These are phyloP conservation scores for Trichoderma afroharzianum DNA, from an alignment of 2,329 filamentous ascomycete species.

Conservation along the genomic window DNA sequence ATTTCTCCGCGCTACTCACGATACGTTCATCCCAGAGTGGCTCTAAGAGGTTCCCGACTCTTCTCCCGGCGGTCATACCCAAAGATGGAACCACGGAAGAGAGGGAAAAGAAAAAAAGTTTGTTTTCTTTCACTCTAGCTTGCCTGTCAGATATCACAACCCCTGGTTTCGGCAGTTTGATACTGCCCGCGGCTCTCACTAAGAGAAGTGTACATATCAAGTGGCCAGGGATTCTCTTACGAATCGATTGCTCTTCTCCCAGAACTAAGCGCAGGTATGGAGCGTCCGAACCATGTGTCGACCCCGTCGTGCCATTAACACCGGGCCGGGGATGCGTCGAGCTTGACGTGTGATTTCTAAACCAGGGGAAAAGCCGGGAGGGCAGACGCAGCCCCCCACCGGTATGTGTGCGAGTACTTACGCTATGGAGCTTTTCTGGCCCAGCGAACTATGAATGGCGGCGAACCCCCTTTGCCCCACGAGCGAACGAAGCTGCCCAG, in stretches of 20 bases:
- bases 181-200: neutral
- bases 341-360: neutral
- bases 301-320: neutral
- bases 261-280: neutral
- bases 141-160: neutral
- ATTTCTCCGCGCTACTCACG: neutral
- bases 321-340: neutral
- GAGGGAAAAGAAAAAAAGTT: neutral
- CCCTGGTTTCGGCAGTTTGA: neutral
- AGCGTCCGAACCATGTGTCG: neutral
- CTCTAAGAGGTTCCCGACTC: neutral
- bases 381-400: conserved; percentile 1
- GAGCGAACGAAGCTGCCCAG: neutral
- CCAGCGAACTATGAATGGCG: neutral
- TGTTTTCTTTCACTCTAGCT: neutral
- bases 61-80: neutral
- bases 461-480: neutral
- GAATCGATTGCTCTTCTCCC: neutral
- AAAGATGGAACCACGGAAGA: neutral
- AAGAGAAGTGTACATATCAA: neutral
- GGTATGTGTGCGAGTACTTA: neutral
- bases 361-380: neutral
- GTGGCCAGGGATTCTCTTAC: neutral
- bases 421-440: neutral
- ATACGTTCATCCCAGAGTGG: neutral